Evolutionary conservation across 495 filamentous ascomycete genomes (phyloP).

Genomic region (Staphylotrichum longicolle): DNA sequence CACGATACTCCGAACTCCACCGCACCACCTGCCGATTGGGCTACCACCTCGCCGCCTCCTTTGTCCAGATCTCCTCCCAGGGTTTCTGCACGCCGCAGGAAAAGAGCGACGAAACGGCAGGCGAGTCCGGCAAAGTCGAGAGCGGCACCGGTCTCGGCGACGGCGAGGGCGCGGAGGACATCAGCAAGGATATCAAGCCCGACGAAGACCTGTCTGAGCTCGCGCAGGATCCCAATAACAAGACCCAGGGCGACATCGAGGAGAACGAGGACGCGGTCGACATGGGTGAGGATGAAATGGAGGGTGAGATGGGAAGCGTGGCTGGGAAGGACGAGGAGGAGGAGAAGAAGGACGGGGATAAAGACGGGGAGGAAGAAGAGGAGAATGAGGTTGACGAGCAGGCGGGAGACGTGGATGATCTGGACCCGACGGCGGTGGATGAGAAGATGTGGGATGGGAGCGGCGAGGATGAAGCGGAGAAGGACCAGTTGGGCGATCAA

Average conservation of each 20-base stretch:
- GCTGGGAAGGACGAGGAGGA: constrained; percentile 56
- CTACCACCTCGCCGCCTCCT: constrained; percentile 69
- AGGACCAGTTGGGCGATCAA: constrained; percentile 76
- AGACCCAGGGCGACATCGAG: constrained; percentile 68
- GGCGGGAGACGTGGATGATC: constrained; percentile 80
- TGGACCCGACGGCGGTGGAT: constrained; percentile 84
- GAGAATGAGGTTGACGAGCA: constrained; percentile 79
- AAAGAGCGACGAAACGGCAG: constrained; percentile 62
- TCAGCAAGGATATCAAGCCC: constrained; percentile 90
- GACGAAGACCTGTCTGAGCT: constrained; percentile 93
- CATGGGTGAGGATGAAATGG: constrained; percentile 88
- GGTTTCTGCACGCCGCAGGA: constrained; percentile 91
- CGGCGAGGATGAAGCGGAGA: constrained; percentile 69
- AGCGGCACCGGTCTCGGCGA: constrained; percentile 95
- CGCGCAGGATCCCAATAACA: constrained; percentile 73
- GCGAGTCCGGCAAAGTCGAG: constrained; percentile 73
- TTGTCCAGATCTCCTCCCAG: constrained; percentile 70
- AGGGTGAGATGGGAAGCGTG: constrained; percentile 71
- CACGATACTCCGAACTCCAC: constrained; percentile 58
- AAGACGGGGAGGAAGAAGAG: constrained; percentile 43
- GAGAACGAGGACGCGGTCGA: constrained; percentile 87
- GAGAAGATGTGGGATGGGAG: constrained; percentile 97
- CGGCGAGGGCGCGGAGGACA: constrained; percentile 91
- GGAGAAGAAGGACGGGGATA: constrained; percentile 48
- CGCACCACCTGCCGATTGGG: constrained; percentile 68